A percentile compares a stretch with the other conserved stretches of the same genome.
Evolutionary conservation across 2,329 filamentous ascomycete species (phyloP).

Genomic region (Ophiostoma sp.): DNA sequence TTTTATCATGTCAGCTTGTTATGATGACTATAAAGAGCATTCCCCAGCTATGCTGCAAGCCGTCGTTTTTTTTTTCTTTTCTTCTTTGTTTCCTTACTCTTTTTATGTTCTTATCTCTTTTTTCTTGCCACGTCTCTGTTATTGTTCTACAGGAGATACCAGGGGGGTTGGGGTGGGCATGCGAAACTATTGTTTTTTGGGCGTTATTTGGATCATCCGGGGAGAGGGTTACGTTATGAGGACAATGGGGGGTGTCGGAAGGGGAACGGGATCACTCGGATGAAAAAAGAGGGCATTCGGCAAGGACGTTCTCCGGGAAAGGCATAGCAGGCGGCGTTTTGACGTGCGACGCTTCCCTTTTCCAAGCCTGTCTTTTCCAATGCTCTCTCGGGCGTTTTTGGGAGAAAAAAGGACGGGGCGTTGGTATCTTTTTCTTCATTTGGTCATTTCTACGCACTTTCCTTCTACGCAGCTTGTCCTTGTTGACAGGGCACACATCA

Average conservation of each 20-base stretch:
- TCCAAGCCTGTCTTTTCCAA: not conserved
- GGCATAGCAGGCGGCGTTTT: not conserved
- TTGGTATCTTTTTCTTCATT: not conserved
- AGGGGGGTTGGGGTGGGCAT: not conserved
- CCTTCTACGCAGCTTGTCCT: no score
- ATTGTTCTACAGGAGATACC: not conserved
- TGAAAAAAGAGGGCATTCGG: not conserved
- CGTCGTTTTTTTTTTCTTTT: not conserved
- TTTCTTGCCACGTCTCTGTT: not conserved
- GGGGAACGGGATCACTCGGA: not conserved
- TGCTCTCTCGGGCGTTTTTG: not conserved
- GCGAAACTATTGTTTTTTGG: no score
- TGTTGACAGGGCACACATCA: not conserved
- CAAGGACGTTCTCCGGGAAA: not conserved
- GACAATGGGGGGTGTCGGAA: no score
- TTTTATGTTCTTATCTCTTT: not conserved
- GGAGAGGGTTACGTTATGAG: no score
- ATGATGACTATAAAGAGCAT: no score
- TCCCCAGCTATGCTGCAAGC: not conserved
- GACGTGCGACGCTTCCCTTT: not conserved
- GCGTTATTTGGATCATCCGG: no score
- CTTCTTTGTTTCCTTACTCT: not conserved
- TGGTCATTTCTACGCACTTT: not conserved
- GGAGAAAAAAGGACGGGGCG: not conserved
- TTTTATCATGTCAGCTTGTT: no score